Evolutionary conservation across 306 rosid genomes (phyloP).

Genomic region (Glycine tomentella): DNA sequence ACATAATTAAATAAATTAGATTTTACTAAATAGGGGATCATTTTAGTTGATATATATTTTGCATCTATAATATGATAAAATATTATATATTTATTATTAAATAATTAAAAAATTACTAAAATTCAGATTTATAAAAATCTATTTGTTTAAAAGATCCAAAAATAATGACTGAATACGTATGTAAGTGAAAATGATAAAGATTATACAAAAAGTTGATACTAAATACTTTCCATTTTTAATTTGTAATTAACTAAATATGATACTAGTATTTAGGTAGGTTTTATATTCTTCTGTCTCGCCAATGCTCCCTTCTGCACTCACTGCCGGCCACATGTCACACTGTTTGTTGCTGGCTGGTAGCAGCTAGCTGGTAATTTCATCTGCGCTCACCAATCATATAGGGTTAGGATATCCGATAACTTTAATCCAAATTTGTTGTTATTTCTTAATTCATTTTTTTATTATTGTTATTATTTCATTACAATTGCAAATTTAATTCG

Average conservation of each 20-base stretch:
- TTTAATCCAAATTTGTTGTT: not conserved
- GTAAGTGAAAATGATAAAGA: no score
- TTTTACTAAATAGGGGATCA: no score
- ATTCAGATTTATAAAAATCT: no score
- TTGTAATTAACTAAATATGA: no score
- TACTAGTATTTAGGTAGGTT: not conserved
- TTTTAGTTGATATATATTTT: no score
- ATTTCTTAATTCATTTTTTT: not conserved
- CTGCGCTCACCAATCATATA: constrained; percentile 1
- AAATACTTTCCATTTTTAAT: not conserved
- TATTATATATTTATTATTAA: no score
- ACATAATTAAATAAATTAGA: no score
- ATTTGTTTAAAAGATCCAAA: no score
- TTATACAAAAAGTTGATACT: not conserved
- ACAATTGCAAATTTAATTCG: no score
- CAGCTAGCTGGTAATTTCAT: not conserved
- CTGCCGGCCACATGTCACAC: constrained; percentile 36
- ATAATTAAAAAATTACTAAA: no score
- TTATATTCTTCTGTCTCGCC: constrained; percentile 5
- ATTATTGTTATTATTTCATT: not conserved
- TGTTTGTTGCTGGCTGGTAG: constrained; percentile 35
- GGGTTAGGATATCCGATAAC: not conserved
- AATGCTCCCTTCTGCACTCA: constrained; percentile 39
- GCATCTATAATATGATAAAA: no score
- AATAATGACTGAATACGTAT: no score